phyloP scores from a whole-genome alignment of 2,329 filamentous ascomycete genomes.

The Verticillium zaregamsianum region DNA sequence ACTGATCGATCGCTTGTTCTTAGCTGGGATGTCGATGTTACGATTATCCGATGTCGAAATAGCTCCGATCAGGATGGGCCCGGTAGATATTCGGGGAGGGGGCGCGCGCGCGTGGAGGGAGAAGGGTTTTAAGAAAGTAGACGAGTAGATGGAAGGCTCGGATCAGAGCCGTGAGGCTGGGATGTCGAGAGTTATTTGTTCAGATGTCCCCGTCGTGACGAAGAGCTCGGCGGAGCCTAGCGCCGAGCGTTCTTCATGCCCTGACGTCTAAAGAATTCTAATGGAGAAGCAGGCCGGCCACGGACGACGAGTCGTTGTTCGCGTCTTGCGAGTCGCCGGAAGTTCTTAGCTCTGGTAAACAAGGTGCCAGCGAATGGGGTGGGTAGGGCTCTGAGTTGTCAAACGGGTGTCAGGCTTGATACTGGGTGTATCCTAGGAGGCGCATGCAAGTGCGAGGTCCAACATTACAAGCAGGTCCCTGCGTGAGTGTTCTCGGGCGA shows the following conservation, averaged over 20 bases:
- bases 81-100: not conserved
- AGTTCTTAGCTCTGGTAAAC: slow-evolving; percentile 15
- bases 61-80: not conserved
- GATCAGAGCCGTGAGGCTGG: not conserved
- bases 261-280: slow-evolving; percentile 1
- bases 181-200: slow-evolving; percentile 1
- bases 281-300: slow-evolving; percentile 10
- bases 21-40: not conserved
- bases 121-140: slow-evolving; percentile 5
- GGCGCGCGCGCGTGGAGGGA: slow-evolving; percentile 1
- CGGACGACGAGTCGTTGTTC: slow-evolving; percentile 13
- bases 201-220: not conserved
- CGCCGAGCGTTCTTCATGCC: slow-evolving; percentile 1
- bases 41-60: not conserved
- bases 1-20: not conserved
- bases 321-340: slow-evolving; percentile 13
- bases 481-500: slow-evolving; percentile 30
- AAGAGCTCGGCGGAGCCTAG: not conserved
- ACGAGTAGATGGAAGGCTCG: not conserved
- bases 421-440: slow-evolving; percentile 36
- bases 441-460: slow-evolving; percentile 29
- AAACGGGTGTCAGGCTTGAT: slow-evolving; percentile 30
- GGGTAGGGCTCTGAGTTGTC: slow-evolving; percentile 30
- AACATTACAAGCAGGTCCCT: slow-evolving; percentile 37
- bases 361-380: slow-evolving; percentile 17